Evolutionary conservation across 345 rosid genomes (phyloP).

Genomic region (Syzygium jambos): DNA sequence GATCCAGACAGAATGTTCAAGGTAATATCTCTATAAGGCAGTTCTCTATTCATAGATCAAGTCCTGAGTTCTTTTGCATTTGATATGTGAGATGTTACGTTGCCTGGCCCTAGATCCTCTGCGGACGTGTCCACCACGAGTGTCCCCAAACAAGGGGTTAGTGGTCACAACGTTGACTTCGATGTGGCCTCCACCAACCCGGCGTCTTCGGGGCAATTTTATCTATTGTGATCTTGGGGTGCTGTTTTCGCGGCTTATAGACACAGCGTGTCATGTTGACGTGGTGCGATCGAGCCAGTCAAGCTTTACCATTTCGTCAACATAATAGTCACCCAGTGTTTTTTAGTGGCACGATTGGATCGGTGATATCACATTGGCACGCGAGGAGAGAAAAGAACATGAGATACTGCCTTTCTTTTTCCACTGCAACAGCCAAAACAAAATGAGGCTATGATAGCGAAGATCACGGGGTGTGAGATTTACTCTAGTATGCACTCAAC

Average conservation of each 20-base stretch:
- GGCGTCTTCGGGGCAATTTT: not conserved
- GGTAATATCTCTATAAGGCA: not conserved
- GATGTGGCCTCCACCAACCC: not conserved
- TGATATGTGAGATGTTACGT: not conserved
- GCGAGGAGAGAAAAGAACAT: not conserved
- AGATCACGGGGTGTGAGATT: not conserved
- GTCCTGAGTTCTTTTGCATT: not conserved
- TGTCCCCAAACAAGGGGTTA: not conserved
- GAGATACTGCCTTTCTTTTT: not conserved
- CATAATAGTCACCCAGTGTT: not conserved
- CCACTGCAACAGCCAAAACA: not conserved
- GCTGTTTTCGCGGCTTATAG: too few species aligned
- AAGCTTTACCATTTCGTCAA: not conserved
- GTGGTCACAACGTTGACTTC: not conserved
- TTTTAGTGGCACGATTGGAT: not conserved
- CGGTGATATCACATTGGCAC: not conserved
- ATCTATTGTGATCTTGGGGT: too few species aligned
- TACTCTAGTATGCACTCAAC: not conserved
- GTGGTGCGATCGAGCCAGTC: not conserved
- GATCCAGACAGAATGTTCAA: not conserved
- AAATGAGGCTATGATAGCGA: not conserved
- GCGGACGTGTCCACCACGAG: not conserved
- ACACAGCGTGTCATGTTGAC: not conserved
- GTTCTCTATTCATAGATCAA: not conserved
- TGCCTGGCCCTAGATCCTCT: not conserved